Base-by-base conservation (phyloP, 2,329 filamentous ascomycete genomes). In the Colletotrichum sp. region DNA sequence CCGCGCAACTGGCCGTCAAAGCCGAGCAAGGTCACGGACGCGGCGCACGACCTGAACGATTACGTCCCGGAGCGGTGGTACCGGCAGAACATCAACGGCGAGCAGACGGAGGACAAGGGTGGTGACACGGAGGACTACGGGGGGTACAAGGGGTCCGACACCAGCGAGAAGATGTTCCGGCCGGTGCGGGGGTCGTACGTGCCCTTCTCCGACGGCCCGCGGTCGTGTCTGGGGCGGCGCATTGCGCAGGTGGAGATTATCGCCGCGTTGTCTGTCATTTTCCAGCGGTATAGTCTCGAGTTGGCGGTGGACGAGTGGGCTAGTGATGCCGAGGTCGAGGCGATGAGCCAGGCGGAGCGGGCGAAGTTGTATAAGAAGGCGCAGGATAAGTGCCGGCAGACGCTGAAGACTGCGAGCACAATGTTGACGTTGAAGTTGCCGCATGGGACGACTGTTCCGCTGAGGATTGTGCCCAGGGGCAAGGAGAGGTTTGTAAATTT, bases 31-130 rank as follows among this genome's bases (percentile, higher is more conserved):
- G 80, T 88, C 24, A 84, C 85, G 1, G 84, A 81, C 0, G 84
- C 82, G 28, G 77, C 83, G 21, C 85, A 90, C 66, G 94, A 96
- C 79, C 84, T 95, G 2, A 88, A 93, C 69, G 90, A 94, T 74
- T 96, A 93, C 83, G 87, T 92, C 64, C 94, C 95, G 0, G 93
- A 95, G 83, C 90, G 95, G 59, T 96, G 95, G 95, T 90, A 95
- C 77, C 84, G 86, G 26, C 82, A 81, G 30, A 79, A 78, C 21
- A 80, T 81, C 21, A 77, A 44, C 18, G 77, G 77, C 4, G 78
- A 76, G 3, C 81, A 79, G 12, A 80, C 72, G 21, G 80, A 79
- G 26, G 72, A 68, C 80, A 80, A 79, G 67, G 44, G 28, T 32
- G 70, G 52, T 15, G 71, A 79, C 8, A 78, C 34, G 77, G 90